phyloP scores from a whole-genome alignment of 31 red algal species.

The Endocladia muricata region DNA sequence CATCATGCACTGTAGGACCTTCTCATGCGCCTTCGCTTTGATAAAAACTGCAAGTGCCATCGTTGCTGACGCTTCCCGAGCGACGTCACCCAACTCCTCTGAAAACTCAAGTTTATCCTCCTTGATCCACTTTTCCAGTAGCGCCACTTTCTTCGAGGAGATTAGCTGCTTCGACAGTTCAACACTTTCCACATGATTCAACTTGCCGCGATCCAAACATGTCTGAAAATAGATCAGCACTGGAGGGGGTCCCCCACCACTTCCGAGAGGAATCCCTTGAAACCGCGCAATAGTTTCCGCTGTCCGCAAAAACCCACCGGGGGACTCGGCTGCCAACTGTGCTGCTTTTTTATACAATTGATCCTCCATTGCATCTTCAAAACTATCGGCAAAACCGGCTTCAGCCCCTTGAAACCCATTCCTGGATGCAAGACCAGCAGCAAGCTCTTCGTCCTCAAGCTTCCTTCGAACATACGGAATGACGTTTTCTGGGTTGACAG shows the following conservation, averaged over 20 bases:
- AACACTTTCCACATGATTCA: slow-evolving; percentile 79
- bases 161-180: slow-evolving; percentile 74
- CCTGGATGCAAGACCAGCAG: slow-evolving; percentile 71
- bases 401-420: slow-evolving; percentile 93
- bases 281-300: slow-evolving; percentile 75
- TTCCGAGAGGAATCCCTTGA: slow-evolving; percentile 39
- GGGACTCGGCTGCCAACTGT: slow-evolving; percentile 81
- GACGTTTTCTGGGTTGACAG: slow-evolving; percentile 64
- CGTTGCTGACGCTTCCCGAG: slow-evolving; percentile 33
- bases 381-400: slow-evolving; percentile 75
- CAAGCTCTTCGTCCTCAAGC: slow-evolving; percentile 78
- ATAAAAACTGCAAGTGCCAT: slow-evolving; percentile 87
- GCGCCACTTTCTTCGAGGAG: slow-evolving; percentile 35
- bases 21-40: slow-evolving; percentile 81
- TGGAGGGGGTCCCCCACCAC: slow-evolving; percentile 47
- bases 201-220: slow-evolving; percentile 80
- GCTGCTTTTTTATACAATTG: slow-evolving; percentile 75
- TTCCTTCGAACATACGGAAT: slow-evolving; percentile 78
- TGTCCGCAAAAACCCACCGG: slow-evolving; percentile 76
- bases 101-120: slow-evolving; percentile 86
- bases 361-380: slow-evolving; percentile 86
- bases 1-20: slow-evolving; percentile 84
- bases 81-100: slow-evolving; percentile 81
- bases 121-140: slow-evolving; percentile 94
- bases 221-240: slow-evolving; percentile 94